These are phyloP conservation scores for Stagonosporopsis rhizophila DNA, from an alignment of 2,329 filamentous ascomycete species.

Conservation along the genomic window DNA sequence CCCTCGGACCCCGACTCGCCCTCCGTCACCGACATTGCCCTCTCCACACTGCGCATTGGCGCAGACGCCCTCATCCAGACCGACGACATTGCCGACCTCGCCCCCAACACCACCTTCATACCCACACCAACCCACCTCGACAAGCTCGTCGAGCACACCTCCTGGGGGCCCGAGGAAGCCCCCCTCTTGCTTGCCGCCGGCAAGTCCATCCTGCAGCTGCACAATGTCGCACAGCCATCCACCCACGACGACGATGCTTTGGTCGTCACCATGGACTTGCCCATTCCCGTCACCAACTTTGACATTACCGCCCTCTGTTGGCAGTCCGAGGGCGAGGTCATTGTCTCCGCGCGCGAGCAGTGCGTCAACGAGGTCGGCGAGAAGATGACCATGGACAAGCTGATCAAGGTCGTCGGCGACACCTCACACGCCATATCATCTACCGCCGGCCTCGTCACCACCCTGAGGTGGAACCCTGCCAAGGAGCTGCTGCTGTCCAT, in stretches of 20 bases:
- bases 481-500: constrained; percentile 46
- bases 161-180: constrained; percentile 43
- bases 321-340: constrained; percentile 44
- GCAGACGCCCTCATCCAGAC: constrained; percentile 48
- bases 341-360: constrained; percentile 45
- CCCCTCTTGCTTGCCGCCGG: constrained; percentile 46
- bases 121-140: constrained; percentile 32
- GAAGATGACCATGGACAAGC: constrained; percentile 48
- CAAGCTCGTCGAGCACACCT: constrained; percentile 42
- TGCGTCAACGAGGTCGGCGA: constrained; percentile 47
- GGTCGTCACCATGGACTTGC: constrained; percentile 33
- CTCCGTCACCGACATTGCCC: constrained; percentile 47
- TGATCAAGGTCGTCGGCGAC: constrained; percentile 43
- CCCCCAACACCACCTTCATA: constrained; percentile 39
- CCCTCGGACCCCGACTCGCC: constrained; percentile 49
- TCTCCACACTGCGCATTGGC: constrained; percentile 50
- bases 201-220: constrained; percentile 45
- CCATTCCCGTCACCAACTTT: constrained; percentile 41
- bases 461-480: constrained; percentile 46
- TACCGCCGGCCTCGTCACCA: constrained; percentile 47
- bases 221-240: constrained; percentile 35
- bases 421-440: constrained; percentile 46
- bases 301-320: constrained; percentile 48
- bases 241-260: constrained; percentile 9
- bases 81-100: constrained; percentile 44